Conservation (phyloP, 257 asterid genomes). For the Primulina huaijiensis region DNA sequence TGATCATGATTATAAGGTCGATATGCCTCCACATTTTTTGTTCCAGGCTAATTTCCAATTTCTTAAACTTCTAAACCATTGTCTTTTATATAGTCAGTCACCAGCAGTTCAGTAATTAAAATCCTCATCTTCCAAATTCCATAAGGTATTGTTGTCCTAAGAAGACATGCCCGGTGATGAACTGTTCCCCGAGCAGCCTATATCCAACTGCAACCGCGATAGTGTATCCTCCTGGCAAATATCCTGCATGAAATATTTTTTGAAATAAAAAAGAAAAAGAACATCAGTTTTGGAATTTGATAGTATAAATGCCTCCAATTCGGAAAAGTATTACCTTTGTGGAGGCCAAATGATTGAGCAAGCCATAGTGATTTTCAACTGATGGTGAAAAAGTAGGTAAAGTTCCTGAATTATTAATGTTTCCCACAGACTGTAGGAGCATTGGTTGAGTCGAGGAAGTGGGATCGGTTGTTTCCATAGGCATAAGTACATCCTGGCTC, state of each 20-base stretch:
- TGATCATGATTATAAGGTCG: conserved; percentile 26
- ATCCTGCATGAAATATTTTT: conserved; percentile 46
- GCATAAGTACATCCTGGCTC: conserved; percentile 47
- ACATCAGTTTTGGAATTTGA: background rate
- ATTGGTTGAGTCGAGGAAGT: conserved; percentile 43
- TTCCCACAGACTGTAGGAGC: conserved; percentile 37
- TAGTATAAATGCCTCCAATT: background rate
- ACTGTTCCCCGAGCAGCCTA: conserved; percentile 71
- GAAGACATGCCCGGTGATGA: conserved; percentile 80
- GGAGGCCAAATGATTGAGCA: conserved; percentile 59
- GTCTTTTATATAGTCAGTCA: conserved; percentile 28
- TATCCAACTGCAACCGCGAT: conserved; percentile 65
- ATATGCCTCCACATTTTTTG: conserved; percentile 25
- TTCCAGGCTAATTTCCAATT: conserved; percentile 25
- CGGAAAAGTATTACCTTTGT: conserved; percentile 43
- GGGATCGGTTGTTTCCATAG: conserved; percentile 38
- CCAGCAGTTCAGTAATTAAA: conserved; percentile 31
- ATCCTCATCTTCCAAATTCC: conserved; percentile 23
- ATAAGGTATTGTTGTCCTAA: conserved; percentile 22
- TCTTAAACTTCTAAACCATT: conserved; percentile 31
- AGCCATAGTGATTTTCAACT: conserved; percentile 53
- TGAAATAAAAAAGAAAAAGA: background rate
- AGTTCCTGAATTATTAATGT: conserved; percentile 33
- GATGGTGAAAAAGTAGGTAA: conserved; percentile 44
- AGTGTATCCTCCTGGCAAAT: conserved; percentile 64